Evolutionary conservation across 495 filamentous ascomycete genomes (phyloP), one percentile per base, ranked within the genome.

Genomic region (Penicillium daleae): DNA sequence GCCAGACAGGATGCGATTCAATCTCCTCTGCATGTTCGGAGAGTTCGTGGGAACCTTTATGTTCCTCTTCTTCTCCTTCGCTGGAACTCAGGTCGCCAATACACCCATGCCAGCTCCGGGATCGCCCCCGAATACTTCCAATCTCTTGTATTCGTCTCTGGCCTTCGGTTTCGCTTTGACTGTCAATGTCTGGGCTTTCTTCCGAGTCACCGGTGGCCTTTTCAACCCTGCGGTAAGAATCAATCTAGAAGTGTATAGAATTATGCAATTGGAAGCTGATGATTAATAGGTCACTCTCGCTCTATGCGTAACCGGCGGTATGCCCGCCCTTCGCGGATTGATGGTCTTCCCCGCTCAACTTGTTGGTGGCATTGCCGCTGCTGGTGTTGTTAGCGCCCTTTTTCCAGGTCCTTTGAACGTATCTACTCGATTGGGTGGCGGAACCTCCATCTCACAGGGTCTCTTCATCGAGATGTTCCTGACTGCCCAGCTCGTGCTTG

Each of bases 101-200:
- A 82, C 74, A 0, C 81, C 73, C 1, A 75, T 61, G 65, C 70
- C 68, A 1, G 61, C 63, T 4, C 74, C 71, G 10, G 76, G 76
- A 2, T 71, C 77, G 6, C 59, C 64, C 44, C 76, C 78, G 2
- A 78, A 80, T 60, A 76, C 77, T 2, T 71, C 73, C 1, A 76
- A 76, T 15, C 72, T 96, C 37, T 73, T 93, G 21, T 96, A 88
- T 71, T 89, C 93, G 50, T 72, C 89, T 0, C 72, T 93, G 12
- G 78, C 78, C 15, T 96, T 95, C 64, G 92, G 90, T 1, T 85
- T 92, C 67, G 86, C 88, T 10, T 79, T 96, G 58, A 85, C 85
- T 10, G 89, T 91, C 69, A 95, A 93, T 67, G 90, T 90, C 2
- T 96, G 90, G 91, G 84, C 91, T 1, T 96, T 94, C 79, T 95